These are phyloP conservation scores for Mortierella claussenii DNA, from an alignment of 192 early-diverging fungal genomes.

Conservation along the genomic window DNA sequence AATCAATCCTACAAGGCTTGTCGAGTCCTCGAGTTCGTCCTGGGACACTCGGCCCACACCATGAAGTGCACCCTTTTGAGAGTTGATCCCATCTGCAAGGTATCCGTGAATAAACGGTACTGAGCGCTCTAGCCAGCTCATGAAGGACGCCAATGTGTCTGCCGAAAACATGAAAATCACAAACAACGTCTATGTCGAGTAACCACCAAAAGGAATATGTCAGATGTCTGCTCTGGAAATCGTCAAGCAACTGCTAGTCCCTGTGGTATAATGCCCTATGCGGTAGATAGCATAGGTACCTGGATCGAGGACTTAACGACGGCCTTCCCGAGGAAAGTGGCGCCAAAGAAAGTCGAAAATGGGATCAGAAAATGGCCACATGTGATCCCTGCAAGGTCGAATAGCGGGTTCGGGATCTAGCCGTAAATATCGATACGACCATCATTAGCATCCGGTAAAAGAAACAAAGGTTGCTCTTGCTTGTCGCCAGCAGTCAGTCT, in stretches of 20 bases:
- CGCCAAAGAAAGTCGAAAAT: conserved; percentile 95
- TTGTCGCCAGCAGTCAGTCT: conserved; percentile 54
- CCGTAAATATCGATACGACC: conserved; percentile 8
- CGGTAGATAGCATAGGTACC: too few relatives aligned
- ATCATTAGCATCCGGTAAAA: neutral
- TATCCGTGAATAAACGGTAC: conserved; percentile 69
- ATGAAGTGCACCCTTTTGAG: conserved; percentile 34
- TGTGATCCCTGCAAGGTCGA: conserved; percentile 96
- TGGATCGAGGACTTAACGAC: conserved; percentile 89
- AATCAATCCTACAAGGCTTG: conserved; percentile 77
- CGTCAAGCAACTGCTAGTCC: too few relatives aligned
- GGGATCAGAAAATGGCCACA: conserved; percentile 93
- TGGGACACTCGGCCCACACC: conserved; percentile 13
- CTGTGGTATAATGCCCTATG: too few relatives aligned
- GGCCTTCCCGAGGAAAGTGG: conserved; percentile 94
- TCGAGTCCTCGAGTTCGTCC: conserved; percentile 45
- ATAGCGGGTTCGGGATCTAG: conserved; percentile 95
- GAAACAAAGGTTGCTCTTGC: neutral
- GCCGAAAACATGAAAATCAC: conserved; percentile 88
- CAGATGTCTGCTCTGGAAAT: too few relatives aligned
- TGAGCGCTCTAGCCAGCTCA: conserved; percentile 62
- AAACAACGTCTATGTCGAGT: conserved; percentile 76
- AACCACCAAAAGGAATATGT: too few relatives aligned
- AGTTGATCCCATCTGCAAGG: conserved; percentile 37
- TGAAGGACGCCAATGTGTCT: conserved; percentile 72